A percentile compares a stretch with the other conserved stretches of the same genome.
Conservation (phyloP, 805 yeast species). For the Cyberlindnera amylophila region DNA sequence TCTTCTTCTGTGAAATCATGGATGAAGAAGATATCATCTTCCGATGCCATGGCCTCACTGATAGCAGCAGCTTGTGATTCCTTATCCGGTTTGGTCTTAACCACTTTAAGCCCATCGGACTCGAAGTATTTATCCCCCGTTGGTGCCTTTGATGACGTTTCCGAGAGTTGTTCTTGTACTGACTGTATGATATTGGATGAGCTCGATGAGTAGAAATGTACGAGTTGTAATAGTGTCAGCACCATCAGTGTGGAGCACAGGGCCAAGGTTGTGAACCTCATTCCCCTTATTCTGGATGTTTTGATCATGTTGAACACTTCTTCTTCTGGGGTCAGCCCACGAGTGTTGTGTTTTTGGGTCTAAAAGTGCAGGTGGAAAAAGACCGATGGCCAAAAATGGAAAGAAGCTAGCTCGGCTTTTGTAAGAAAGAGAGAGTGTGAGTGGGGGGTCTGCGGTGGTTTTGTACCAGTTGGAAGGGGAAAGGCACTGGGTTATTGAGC, state of each 20-base stretch:
- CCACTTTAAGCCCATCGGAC: slow-evolving; percentile 8
- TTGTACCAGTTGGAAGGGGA: too few relatives aligned
- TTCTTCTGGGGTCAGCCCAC: too few relatives aligned
- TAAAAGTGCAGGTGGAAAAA: too few relatives aligned
- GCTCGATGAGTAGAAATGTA: slow-evolving; percentile 4
- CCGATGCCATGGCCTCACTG: slow-evolving; percentile 2
- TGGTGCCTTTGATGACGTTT: background rate
- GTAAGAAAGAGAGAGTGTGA: too few relatives aligned
- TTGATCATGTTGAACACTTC: slow-evolving; percentile 1
- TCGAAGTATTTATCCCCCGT: slow-evolving; percentile 5
- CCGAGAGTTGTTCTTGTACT: background rate
- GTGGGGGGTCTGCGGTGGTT: too few relatives aligned
- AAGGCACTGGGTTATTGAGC: too few relatives aligned
- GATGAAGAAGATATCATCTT: slow-evolving; percentile 12
- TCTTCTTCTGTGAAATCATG: slow-evolving; percentile 19
- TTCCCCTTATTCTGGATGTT: background rate
- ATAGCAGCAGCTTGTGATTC: slow-evolving; percentile 7
- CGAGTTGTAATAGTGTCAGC: slow-evolving; percentile 11
- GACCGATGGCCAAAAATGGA: too few relatives aligned
- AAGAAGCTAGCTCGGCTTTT: too few relatives aligned
- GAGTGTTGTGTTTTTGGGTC: too few relatives aligned
- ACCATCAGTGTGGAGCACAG: slow-evolving; percentile 9
- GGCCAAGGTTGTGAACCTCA: slow-evolving; percentile 1
- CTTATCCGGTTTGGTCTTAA: slow-evolving; percentile 14
- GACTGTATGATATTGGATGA: background rate